Evolutionary conservation across 768 basidiomycete species (phyloP).

Genomic region (Phaeotremella skinneri): DNA sequence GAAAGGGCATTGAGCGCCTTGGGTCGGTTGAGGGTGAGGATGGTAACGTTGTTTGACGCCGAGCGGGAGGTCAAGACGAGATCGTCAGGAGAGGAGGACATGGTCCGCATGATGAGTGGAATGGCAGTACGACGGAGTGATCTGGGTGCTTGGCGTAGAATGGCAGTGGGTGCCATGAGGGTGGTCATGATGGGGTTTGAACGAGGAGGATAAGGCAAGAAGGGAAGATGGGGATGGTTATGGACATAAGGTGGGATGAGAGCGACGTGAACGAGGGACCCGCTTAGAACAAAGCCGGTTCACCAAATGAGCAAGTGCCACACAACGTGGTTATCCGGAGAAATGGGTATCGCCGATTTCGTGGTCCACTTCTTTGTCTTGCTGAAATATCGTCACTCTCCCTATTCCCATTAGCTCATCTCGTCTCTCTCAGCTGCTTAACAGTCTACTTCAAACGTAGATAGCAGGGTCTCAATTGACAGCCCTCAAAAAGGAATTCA

Average conservation of each 20-base stretch:
- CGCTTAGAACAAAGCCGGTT: conserved; percentile 1
- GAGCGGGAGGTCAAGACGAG: conserved; percentile 42
- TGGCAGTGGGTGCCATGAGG: no score
- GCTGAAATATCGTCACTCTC: background rate
- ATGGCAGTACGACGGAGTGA: background rate
- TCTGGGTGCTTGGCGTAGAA: no score
- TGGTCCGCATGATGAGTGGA: conserved; percentile 27
- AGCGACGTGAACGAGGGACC: background rate
- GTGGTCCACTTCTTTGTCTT: background rate
- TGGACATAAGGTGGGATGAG: background rate
- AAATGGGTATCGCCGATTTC: background rate
- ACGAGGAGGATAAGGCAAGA: conserved; percentile 4
- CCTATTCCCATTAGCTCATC: background rate
- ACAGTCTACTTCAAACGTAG: no score
- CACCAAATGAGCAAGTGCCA: conserved; percentile 1
- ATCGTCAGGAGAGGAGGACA: conserved; percentile 42
- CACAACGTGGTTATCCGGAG: background rate
- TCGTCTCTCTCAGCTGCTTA: no score
- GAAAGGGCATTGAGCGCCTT: conserved; percentile 70
- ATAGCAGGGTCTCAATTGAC: no score
- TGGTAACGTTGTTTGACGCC: conserved; percentile 35
- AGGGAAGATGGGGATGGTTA: conserved; percentile 1
- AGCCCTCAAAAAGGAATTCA: no score
- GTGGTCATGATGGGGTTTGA: conserved; percentile 15
- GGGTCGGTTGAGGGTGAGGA: conserved; percentile 44